These are phyloP conservation scores for Nakazawaea anatomiae DNA, from an alignment of 805 yeast species.

Conservation along the genomic window DNA sequence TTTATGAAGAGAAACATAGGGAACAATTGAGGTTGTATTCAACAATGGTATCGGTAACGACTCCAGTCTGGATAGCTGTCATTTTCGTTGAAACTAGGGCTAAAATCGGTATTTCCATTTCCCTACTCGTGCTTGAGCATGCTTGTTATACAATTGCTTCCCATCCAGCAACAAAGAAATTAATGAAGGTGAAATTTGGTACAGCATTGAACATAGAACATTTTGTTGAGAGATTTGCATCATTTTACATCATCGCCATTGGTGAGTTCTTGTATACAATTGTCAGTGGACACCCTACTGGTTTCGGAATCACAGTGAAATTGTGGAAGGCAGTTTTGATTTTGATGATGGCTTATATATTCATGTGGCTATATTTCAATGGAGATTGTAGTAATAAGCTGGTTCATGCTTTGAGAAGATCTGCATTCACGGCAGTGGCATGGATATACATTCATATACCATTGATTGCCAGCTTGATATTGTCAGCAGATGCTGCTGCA, in stretches of 20 bases:
- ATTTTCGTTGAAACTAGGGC: conserved; percentile 41
- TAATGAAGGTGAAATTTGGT: conserved; percentile 36
- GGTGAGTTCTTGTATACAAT: conserved; percentile 56
- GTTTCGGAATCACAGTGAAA: conserved; percentile 35
- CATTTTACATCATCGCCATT: conserved; percentile 57
- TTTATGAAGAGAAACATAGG: conserved; percentile 44
- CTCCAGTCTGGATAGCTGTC: conserved; percentile 44
- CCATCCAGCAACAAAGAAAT: conserved; percentile 43
- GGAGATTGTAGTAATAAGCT: conserved; percentile 46
- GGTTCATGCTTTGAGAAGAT: conserved; percentile 48
- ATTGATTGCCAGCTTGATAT: conserved; percentile 41
- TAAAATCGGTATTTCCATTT: conserved; percentile 39
- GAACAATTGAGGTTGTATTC: conserved; percentile 40
- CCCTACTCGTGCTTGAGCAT: conserved; percentile 36
- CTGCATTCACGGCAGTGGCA: conserved; percentile 35
- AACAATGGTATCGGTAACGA: conserved; percentile 24
- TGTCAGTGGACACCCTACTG: conserved; percentile 44
- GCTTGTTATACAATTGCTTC: conserved; percentile 28
- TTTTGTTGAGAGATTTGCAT: conserved; percentile 54
- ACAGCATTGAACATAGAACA: conserved; percentile 64
- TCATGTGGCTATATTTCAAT: conserved; percentile 49
- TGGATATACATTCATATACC: conserved; percentile 48
- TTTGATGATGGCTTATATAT: conserved; percentile 39
- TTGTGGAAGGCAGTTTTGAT: conserved; percentile 44
- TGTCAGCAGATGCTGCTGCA: conserved; percentile 57